phyloP scores from a whole-genome alignment of 1,139 yeast genomes.

The Pichia sp. region DNA sequence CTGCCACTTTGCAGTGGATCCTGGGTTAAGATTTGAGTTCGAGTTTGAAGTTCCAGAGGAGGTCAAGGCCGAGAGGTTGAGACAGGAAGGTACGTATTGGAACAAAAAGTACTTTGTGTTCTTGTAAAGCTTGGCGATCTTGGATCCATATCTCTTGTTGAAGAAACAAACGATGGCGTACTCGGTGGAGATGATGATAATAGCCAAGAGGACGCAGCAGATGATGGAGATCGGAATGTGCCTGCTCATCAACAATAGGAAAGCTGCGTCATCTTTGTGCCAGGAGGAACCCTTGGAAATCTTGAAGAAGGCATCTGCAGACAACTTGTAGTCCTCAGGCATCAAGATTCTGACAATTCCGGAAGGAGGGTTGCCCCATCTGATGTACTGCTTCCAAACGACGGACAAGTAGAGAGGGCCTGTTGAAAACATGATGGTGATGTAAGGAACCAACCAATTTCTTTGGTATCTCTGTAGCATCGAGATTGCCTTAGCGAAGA shows the following conservation, averaged over 20 bases:
- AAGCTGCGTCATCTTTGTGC: slow-evolving; percentile 82
- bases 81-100: not conserved
- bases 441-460: slow-evolving; percentile 79
- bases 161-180: slow-evolving; percentile 42
- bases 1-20: slow-evolving; percentile 16
- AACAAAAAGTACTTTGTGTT: not conserved
- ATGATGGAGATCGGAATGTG: slow-evolving; percentile 69
- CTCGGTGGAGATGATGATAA: slow-evolving; percentile 55
- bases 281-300: slow-evolving; percentile 81
- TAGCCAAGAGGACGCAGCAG: slow-evolving; percentile 61
- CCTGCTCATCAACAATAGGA: slow-evolving; percentile 64
- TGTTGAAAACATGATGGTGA: slow-evolving; percentile 90
- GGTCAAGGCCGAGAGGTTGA: not conserved
- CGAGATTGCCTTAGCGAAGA: slow-evolving; percentile 68
- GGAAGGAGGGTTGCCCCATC: slow-evolving; percentile 68
- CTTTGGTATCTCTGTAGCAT: slow-evolving; percentile 58
- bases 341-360: slow-evolving; percentile 63
- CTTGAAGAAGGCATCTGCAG: slow-evolving; percentile 57
- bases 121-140: slow-evolving; percentile 8
- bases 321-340: slow-evolving; percentile 65
- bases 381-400: slow-evolving; percentile 80
- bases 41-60: not conserved
- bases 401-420: slow-evolving; percentile 88
- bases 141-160: slow-evolving; percentile 8
- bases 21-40: not conserved